Evolutionary conservation across 345 rosid genomes (phyloP).

Genomic region (Populus alba): DNA sequence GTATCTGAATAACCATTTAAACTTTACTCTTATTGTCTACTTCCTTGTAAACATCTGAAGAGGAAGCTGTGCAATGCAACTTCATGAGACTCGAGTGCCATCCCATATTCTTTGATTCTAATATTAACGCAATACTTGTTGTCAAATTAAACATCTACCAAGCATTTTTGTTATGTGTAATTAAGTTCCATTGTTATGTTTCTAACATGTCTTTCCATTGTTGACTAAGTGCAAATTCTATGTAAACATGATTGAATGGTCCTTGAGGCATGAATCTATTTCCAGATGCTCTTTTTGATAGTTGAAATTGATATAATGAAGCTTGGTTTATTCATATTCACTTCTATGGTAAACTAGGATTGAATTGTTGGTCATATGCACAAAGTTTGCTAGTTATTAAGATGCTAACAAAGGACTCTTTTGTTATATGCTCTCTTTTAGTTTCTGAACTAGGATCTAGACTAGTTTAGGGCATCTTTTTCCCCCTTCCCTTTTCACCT

Average conservation of each 20-base stretch:
- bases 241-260: conserved; percentile 40
- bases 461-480: background rate
- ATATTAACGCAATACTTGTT: conserved; percentile 62
- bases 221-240: conserved; percentile 37
- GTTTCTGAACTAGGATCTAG: background rate
- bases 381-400: background rate
- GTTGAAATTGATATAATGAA: background rate
- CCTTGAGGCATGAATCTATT: conserved; percentile 48
- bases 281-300: background rate
- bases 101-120: conserved; percentile 71
- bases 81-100: conserved; percentile 77
- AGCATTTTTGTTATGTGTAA: conserved; percentile 68
- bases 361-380: background rate
- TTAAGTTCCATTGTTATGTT: conserved; percentile 75
- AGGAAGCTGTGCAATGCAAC: conserved; percentile 33
- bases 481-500: too few species aligned
- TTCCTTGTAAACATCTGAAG: conserved; percentile 48
- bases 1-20: conserved; percentile 62
- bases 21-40: conserved; percentile 55
- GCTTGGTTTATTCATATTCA: background rate
- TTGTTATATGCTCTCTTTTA: background rate
- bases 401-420: background rate
- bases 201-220: conserved; percentile 51
- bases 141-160: conserved; percentile 81
- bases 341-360: background rate